Percentiles rank a stretch among this genome's conserved stretches.
These are phyloP conservation scores for Exobasidium cylindrosporum DNA, from an alignment of 1,284 basidiomycete genomes.

Conservation along the genomic window DNA sequence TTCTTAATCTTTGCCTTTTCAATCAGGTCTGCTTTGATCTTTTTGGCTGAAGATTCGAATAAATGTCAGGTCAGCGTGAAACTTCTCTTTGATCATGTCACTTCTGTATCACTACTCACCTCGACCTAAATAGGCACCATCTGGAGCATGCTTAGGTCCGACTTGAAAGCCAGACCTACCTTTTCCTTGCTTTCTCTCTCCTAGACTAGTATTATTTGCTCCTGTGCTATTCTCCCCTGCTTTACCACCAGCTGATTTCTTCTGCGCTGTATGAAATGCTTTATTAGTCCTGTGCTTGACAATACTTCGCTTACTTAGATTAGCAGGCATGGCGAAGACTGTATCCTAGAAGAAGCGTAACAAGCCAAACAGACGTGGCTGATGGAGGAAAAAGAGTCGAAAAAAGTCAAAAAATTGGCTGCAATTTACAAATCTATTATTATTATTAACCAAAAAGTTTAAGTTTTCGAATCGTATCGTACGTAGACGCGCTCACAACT, in stretches of 20 bases:
- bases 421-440: too few species aligned
- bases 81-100: not conserved
- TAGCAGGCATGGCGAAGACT: not conserved
- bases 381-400: too few species aligned
- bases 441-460: too few species aligned
- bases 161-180: conserved; percentile 42
- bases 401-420: too few species aligned
- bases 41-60: conserved; percentile 55
- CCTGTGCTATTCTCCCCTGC: not conserved
- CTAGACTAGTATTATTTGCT: conserved; percentile 7
- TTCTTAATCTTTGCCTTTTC: conserved; percentile 61
- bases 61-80: not conserved
- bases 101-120: conserved; percentile 17
- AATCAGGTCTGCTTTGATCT: conserved; percentile 61
- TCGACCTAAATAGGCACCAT: conserved; percentile 48
- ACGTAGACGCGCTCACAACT: too few species aligned
- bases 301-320: conserved; percentile 8
- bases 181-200: conserved; percentile 22
- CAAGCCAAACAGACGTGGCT: too few species aligned
- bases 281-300: conserved; percentile 17
- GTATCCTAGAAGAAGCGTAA: too few species aligned
- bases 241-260: not conserved
- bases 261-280: not conserved
- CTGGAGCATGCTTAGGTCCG: conserved; percentile 47
- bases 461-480: too few species aligned